phyloP scores from a whole-genome alignment of 1,139 yeast genomes.

The Meyerozyma smithsonii region DNA sequence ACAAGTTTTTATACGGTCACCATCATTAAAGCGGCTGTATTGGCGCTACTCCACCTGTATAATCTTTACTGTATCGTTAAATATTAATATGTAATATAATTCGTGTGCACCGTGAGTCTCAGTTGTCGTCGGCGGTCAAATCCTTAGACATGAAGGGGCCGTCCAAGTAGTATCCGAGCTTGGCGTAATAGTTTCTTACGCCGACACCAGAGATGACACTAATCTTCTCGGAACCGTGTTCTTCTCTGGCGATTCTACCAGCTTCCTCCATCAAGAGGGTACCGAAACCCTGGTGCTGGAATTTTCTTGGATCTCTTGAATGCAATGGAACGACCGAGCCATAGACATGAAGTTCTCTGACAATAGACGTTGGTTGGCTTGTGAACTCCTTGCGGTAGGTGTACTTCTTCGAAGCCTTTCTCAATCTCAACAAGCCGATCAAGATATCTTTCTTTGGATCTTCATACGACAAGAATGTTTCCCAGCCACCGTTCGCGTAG shows the following conservation, averaged over 20 bases:
- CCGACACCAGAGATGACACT: slow-evolving; percentile 98
- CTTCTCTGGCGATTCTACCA: slow-evolving; percentile 90
- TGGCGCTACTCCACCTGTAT: neutral
- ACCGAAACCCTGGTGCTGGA: slow-evolving; percentile 99
- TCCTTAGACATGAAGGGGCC: slow-evolving; percentile 96
- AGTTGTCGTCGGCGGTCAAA: neutral
- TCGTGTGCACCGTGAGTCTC: neutral
- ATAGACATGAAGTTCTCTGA: slow-evolving; percentile 93
- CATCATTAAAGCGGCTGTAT: neutral
- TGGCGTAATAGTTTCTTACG: slow-evolving; percentile 90
- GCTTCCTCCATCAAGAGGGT: slow-evolving; percentile 98
- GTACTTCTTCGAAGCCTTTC: slow-evolving; percentile 85
- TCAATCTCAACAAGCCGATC: slow-evolving; percentile 81
- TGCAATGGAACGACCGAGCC: slow-evolving; percentile 97
- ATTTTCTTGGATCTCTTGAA: slow-evolving; percentile 95
- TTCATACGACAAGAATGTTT: slow-evolving; percentile 91
- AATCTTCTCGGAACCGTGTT: slow-evolving; percentile 87
- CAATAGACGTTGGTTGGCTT: slow-evolving; percentile 82
- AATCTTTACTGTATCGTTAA: neutral
- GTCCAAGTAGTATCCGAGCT: slow-evolving; percentile 84
- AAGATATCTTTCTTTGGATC: slow-evolving; percentile 96
- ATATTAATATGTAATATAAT: neutral
- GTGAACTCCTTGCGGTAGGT: slow-evolving; percentile 89
- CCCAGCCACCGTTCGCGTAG: slow-evolving; percentile 99
- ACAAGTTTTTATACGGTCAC: neutral